Conservation (phyloP, 148 eudicot genomes). For the Camellia japonica region DNA sequence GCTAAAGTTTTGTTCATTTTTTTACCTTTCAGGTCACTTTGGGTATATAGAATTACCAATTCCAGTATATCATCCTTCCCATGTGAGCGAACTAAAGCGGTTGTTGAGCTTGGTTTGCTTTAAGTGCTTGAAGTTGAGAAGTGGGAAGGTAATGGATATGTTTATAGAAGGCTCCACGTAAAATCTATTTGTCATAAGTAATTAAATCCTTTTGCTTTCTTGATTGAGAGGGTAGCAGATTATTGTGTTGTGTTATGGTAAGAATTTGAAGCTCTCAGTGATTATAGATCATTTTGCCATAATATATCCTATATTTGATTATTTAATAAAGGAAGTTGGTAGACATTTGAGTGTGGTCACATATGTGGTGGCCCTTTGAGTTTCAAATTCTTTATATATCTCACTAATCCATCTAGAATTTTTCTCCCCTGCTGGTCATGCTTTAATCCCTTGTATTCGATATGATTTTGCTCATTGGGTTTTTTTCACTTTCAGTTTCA, state of each 20-base stretch:
- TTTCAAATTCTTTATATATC: conserved; percentile 48
- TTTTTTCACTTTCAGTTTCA: conserved; percentile 38
- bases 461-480: conserved; percentile 6
- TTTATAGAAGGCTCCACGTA: too few species aligned
- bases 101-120: too few species aligned
- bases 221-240: neutral
- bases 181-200: too few species aligned
- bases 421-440: neutral
- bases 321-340: neutral
- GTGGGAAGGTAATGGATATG: too few species aligned
- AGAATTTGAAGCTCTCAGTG: neutral
- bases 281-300: neutral
- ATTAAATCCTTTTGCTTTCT: neutral
- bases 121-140: too few species aligned
- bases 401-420: neutral
- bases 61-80: too few species aligned
- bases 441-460: neutral
- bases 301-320: neutral
- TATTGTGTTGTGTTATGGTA: neutral
- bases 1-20: too few species aligned
- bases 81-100: too few species aligned
- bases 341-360: neutral
- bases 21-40: too few species aligned
- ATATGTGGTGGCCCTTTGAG: neutral
- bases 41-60: too few species aligned